phyloP scores from a whole-genome alignment of 2,329 filamentous ascomycete species.

The Xylaria sp. region DNA sequence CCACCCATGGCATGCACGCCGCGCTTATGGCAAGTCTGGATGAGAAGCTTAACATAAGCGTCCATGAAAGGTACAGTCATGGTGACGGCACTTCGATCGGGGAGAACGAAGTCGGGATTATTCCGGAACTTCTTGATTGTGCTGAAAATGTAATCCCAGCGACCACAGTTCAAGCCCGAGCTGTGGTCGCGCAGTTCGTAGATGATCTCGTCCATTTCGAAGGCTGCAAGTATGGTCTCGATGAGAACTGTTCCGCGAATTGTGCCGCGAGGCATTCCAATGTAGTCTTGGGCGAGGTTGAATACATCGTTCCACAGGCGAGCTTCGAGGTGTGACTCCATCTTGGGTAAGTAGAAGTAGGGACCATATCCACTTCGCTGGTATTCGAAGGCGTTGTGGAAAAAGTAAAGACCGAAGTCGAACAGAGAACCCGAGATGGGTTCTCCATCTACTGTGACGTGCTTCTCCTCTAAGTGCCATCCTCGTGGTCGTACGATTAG shows the following conservation, averaged over 20 bases:
- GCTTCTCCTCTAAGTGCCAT: conserved; percentile 99
- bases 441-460: conserved; percentile 94
- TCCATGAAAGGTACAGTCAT: conserved; percentile 99
- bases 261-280: conserved; percentile 88
- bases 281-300: conserved; percentile 93
- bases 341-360: conserved; percentile 98
- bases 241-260: conserved; percentile 96
- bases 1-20: conserved; percentile 99
- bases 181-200: conserved; percentile 98
- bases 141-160: conserved; percentile 99
- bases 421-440: conserved; percentile 92
- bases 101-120: conserved; percentile 91
- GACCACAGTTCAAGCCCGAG: conserved; percentile 95
- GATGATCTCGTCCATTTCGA: conserved; percentile 99
- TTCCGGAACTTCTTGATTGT: conserved; percentile 99
- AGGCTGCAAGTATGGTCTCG: conserved; percentile 96
- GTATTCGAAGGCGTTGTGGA: conserved; percentile 94
- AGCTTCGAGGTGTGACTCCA: conserved; percentile 97
- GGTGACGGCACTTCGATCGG: conserved; percentile 89
- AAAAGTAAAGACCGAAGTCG: conserved; percentile 99
- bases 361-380: conserved; percentile 86
- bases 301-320: conserved; percentile 98
- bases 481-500: conserved; percentile 94
- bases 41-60: conserved; percentile 94
- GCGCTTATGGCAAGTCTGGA: conserved; percentile 96